Evolutionary conservation across 345 rosid genomes (phyloP).

Genomic region (Citrus reticulata): DNA sequence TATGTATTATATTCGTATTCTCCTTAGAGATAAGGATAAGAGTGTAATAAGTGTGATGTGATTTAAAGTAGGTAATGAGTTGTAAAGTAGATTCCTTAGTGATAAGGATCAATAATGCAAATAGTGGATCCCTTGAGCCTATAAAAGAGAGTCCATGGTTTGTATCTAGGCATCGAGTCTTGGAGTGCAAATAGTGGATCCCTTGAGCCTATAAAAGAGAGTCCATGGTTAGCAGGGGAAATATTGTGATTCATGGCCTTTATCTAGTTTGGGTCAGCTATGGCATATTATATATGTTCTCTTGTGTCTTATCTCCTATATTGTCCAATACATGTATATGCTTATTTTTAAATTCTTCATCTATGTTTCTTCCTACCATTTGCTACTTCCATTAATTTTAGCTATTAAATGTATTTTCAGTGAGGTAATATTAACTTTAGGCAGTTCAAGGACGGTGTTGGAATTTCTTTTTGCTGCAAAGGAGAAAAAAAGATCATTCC

Average conservation of each 20-base stretch:
- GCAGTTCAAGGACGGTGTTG: slow-evolving; percentile 93
- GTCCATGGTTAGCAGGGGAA: too few species aligned
- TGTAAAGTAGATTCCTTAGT: too few species aligned
- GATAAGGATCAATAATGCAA: too few species aligned
- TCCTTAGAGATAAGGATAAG: too few species aligned
- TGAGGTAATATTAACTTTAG: slow-evolving; percentile 95
- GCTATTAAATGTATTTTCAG: slow-evolving; percentile 41
- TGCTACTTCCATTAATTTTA: slow-evolving; percentile 1
- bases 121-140: too few species aligned
- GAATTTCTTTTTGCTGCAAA: slow-evolving; percentile 97
- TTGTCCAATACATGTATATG: neutral
- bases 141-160: too few species aligned
- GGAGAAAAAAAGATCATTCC: slow-evolving; percentile 93
- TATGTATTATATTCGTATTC: too few species aligned
- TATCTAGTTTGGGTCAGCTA: neutral
- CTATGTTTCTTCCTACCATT: neutral
- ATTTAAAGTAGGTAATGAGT: too few species aligned
- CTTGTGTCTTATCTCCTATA: neutral
- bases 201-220: too few species aligned
- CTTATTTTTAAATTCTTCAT: neutral
- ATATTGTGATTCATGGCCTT: neutral
- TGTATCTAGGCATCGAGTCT: too few species aligned
- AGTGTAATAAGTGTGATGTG: too few species aligned
- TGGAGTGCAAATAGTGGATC: too few species aligned
- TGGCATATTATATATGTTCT: neutral